A percentile compares a stretch with the other conserved stretches of the same genome.
phyloP scores from a whole-genome alignment of 768 basidiomycete genomes.

The Panellus pusillus region DNA sequence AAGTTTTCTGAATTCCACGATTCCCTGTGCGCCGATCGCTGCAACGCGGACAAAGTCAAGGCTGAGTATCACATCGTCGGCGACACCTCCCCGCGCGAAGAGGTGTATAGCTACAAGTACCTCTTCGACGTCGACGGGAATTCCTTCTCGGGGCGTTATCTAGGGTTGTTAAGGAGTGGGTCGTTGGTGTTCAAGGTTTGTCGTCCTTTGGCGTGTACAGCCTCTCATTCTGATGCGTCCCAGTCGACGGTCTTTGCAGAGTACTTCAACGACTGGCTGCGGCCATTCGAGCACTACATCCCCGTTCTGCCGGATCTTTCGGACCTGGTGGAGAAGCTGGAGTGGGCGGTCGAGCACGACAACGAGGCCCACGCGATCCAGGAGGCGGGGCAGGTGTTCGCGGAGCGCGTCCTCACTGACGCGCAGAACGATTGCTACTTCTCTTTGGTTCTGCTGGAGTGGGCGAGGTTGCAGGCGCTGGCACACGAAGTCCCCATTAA shows the following conservation, averaged over 20 bases:
- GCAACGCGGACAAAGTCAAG: not conserved
- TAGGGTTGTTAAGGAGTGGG: slow-evolving; percentile 1
- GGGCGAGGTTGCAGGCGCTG: not conserved
- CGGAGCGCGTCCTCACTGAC: not conserved
- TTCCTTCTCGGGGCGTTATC: slow-evolving; percentile 7
- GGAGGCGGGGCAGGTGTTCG: slow-evolving; percentile 2
- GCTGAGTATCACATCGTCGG: slow-evolving; percentile 3
- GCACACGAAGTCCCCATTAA: not conserved
- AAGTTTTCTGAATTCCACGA: slow-evolving; percentile 3
- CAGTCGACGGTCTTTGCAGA: slow-evolving; percentile 5
- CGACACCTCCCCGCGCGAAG: slow-evolving; percentile 1
- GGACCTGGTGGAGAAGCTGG: slow-evolving; percentile 4
- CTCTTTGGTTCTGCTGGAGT: slow-evolving; percentile 1
- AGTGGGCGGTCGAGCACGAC: slow-evolving; percentile 3
- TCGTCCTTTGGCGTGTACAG: not conserved
- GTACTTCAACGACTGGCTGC: slow-evolving; percentile 4
- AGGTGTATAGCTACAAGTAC: slow-evolving; percentile 11
- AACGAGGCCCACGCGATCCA: slow-evolving; percentile 2
- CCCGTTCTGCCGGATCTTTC: slow-evolving; percentile 4
- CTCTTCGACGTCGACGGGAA: slow-evolving; percentile 11
- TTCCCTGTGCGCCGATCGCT: slow-evolving; percentile 1
- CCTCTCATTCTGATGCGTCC: not conserved
- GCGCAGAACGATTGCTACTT: slow-evolving; percentile 11
- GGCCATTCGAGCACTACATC: slow-evolving; percentile 6
- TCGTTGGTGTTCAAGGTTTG: slow-evolving; percentile 14